phyloP scores from a whole-genome alignment of 2,329 filamentous ascomycete genomes.

The Truncatella angustata region DNA sequence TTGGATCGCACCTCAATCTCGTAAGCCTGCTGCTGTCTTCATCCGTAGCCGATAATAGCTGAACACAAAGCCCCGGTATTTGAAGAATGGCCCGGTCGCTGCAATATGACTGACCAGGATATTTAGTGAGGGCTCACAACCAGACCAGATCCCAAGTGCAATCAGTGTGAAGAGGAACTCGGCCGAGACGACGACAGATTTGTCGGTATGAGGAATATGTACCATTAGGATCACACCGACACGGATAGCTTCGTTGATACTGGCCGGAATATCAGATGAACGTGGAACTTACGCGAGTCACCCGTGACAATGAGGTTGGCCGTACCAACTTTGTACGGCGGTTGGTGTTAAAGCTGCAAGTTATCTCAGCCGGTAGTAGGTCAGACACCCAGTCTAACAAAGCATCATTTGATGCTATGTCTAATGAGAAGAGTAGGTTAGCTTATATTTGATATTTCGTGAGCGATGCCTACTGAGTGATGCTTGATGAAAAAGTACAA shows the following conservation, averaged over 20 bases:
- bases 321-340: constrained; percentile 43
- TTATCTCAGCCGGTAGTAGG: constrained; percentile 46
- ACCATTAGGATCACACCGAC: constrained; percentile 37
- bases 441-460: too few relatives aligned
- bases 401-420: constrained; percentile 45
- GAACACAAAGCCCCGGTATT: constrained; percentile 20
- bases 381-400: constrained; percentile 48
- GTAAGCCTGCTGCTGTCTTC: too few relatives aligned
- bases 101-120: constrained; percentile 32
- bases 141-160: constrained; percentile 29
- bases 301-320: constrained; percentile 47
- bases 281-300: constrained; percentile 47
- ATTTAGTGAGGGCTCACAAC: constrained; percentile 31
- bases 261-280: too few relatives aligned
- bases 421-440: too few relatives aligned
- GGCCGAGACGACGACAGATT: constrained; percentile 21
- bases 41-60: not conserved
- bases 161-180: constrained; percentile 29
- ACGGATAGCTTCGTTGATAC: constrained; percentile 16
- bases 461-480: too few relatives aligned
- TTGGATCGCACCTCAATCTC: too few relatives aligned
- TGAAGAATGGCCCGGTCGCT: constrained; percentile 30
- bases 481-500: too few relatives aligned
- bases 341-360: constrained; percentile 50
- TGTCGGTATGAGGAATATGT: constrained; percentile 32